These are phyloP conservation scores for Xylaria flabelliformis DNA, from an alignment of 495 filamentous ascomycete species.

Conservation along the genomic window DNA sequence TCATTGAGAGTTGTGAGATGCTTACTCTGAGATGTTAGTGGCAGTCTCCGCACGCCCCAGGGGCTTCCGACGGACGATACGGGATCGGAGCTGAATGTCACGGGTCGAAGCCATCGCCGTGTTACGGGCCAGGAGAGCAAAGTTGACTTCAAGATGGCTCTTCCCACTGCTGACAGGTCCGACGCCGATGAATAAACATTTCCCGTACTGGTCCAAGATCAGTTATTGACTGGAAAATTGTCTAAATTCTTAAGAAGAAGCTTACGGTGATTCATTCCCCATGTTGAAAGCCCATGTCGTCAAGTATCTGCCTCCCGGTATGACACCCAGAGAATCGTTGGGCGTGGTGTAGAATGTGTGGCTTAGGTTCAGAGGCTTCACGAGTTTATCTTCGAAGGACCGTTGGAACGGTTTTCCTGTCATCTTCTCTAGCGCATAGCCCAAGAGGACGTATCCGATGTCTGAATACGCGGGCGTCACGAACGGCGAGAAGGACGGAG, in stretches of 20 bases:
- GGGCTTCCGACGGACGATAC: conserved; percentile 57
- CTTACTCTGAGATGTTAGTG: conserved; percentile 30
- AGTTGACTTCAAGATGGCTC: conserved; percentile 58
- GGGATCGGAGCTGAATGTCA: conserved; percentile 54
- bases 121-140: conserved; percentile 56
- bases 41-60: conserved; percentile 60
- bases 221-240: not conserved
- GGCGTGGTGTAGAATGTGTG: conserved; percentile 46
- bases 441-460: conserved; percentile 47
- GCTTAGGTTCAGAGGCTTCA: conserved; percentile 52
- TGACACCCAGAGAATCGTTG: conserved; percentile 42
- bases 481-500: conserved; percentile 46
- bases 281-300: conserved; percentile 44
- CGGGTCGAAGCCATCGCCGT: conserved; percentile 63
- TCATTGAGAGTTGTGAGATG: not conserved
- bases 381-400: conserved; percentile 48
- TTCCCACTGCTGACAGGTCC: conserved; percentile 59
- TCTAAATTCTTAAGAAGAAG: not conserved
- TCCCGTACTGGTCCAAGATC: conserved; percentile 50
- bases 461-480: conserved; percentile 50
- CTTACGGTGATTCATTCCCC: conserved; percentile 47
- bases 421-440: conserved; percentile 47
- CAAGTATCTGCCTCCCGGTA: conserved; percentile 39
- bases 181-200: conserved; percentile 60
- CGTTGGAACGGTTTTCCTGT: conserved; percentile 44